Evolutionary conservation across 192 early-diverging fungal genomes (phyloP).

Genomic region (Entomortierella beljakovae): DNA sequence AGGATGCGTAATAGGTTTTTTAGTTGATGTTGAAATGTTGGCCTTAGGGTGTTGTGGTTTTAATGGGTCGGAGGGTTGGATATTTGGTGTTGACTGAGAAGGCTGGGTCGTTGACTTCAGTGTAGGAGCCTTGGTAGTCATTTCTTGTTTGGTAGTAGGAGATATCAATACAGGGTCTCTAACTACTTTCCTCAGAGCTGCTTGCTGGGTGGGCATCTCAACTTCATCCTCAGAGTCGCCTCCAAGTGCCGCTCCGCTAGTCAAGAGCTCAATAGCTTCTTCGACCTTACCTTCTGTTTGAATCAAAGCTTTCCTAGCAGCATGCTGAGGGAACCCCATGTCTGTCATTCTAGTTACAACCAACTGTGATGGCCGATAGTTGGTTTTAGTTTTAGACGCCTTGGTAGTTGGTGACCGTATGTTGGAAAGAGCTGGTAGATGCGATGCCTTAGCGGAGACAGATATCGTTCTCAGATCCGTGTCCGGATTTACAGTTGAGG

Average conservation of each 20-base stretch:
- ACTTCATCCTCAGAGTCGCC: slow-evolving; percentile 49
- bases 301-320: slow-evolving; percentile 38
- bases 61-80: background rate
- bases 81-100: background rate
- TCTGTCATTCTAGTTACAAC: slow-evolving; percentile 38
- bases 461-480: background rate
- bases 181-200: slow-evolving; percentile 1
- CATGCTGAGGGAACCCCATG: slow-evolving; percentile 41
- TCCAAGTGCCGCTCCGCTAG: slow-evolving; percentile 33
- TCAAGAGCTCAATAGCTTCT: slow-evolving; percentile 41
- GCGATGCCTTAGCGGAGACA: background rate
- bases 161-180: background rate
- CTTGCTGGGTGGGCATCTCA: slow-evolving; percentile 12
- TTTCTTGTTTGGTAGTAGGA: background rate
- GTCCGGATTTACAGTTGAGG: background rate
- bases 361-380: slow-evolving; percentile 38
- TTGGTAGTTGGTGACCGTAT: background rate
- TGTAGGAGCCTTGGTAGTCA: background rate
- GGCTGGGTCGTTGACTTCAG: background rate
- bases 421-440: background rate
- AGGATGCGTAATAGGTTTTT: slow-evolving; percentile 7
- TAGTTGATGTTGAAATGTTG: background rate
- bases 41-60: background rate
- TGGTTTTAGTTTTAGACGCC: slow-evolving; percentile 26
- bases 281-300: slow-evolving; percentile 47